phyloP scores from a whole-genome alignment of 768 basidiomycete genomes.

The Tulasnella sp. region DNA sequence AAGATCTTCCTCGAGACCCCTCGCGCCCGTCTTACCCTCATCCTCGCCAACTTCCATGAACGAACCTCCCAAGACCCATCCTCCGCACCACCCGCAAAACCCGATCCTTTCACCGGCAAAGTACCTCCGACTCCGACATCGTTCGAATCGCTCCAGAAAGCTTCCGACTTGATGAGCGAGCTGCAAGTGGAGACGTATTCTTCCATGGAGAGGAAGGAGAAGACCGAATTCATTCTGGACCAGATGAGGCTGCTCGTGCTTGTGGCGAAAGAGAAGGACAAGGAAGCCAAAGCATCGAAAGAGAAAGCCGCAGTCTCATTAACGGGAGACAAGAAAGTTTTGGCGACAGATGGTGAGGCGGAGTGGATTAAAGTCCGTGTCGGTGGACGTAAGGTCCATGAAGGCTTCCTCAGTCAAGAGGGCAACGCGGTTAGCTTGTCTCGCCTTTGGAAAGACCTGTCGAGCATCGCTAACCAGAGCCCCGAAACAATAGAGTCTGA shows the following conservation, averaged over 20 bases:
- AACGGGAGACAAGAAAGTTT: constrained; percentile 24
- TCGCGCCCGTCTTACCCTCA: constrained; percentile 83
- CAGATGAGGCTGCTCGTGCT: constrained; percentile 87
- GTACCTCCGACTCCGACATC: constrained; percentile 32
- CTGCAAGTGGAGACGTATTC: constrained; percentile 99
- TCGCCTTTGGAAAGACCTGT: background rate
- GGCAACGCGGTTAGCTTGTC: constrained; percentile 62
- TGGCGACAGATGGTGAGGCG: constrained; percentile 58
- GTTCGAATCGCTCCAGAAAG: constrained; percentile 59
- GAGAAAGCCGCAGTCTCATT: constrained; percentile 22
- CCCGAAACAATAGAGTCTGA: constrained; percentile 56
- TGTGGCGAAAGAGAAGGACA: constrained; percentile 66
- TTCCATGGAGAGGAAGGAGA: constrained; percentile 94
- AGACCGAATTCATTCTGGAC: constrained; percentile 95
- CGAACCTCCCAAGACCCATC: constrained; percentile 36
- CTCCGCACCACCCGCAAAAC: constrained; percentile 26
- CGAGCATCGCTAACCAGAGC: background rate
- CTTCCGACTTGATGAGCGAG: constrained; percentile 86
- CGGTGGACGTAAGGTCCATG: constrained; percentile 87
- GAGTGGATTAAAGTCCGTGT: constrained; percentile 93
- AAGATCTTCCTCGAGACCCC: constrained; percentile 99
- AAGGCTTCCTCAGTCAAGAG: constrained; percentile 79
- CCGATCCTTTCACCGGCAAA: background rate
- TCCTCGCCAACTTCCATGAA: constrained; percentile 81
- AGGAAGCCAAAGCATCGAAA: constrained; percentile 44